These are phyloP conservation scores for Entomortierella lignicola DNA, from an alignment of 192 early-diverging fungal species.

Conservation along the genomic window DNA sequence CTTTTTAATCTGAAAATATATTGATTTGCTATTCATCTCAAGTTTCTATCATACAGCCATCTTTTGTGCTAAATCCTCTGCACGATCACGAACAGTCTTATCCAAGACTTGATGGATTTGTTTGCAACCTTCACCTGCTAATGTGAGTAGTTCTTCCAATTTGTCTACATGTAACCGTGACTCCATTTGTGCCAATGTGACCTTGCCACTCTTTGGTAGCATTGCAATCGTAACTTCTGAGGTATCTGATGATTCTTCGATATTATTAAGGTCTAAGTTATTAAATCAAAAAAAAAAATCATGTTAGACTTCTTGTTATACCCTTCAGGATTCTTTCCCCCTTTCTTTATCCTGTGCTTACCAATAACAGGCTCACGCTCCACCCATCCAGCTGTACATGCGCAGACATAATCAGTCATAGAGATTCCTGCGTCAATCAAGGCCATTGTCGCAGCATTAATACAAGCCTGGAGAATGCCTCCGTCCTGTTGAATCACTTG, in stretches of 20 bases:
- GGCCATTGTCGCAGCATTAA: constrained; percentile 87
- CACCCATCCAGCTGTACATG: constrained; percentile 88
- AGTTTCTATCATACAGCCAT: constrained; percentile 36
- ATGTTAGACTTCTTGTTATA: background rate
- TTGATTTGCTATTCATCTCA: too few species aligned
- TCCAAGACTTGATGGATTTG: constrained; percentile 73
- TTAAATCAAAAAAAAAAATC: background rate
- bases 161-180: constrained; percentile 87
- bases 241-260: constrained; percentile 89
- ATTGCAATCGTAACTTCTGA: constrained; percentile 91
- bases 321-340: background rate
- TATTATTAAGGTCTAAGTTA: constrained; percentile 81
- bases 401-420: constrained; percentile 87
- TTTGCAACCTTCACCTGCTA: constrained; percentile 80
- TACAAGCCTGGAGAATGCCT: constrained; percentile 80
- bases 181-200: constrained; percentile 89
- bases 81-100: constrained; percentile 64
- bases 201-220: constrained; percentile 83
- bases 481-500: constrained; percentile 96
- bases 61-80: constrained; percentile 59
- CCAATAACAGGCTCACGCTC: constrained; percentile 80
- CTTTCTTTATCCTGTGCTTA: constrained; percentile 18
- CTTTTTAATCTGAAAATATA: too few species aligned
- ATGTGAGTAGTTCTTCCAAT: constrained; percentile 68
- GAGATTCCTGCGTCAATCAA: constrained; percentile 85